Percentiles rank a stretch among this genome's conserved stretches.
Conservation (phyloP, 495 filamentous ascomycete species). For the Penicillium pancosmium region DNA sequence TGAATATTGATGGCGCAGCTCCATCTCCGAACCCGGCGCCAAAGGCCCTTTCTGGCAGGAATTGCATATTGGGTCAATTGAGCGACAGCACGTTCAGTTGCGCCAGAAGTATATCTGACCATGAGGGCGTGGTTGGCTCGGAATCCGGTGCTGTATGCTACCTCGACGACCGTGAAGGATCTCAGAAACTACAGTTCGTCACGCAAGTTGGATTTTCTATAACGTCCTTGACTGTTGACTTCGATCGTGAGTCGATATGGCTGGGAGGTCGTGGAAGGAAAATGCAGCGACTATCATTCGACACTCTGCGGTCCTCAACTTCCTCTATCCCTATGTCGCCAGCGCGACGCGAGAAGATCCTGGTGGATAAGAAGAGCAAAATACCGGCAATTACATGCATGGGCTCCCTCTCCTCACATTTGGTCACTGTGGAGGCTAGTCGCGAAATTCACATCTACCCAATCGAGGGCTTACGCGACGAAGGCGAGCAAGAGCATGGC, state of each 20-base stretch:
- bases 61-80: slow-evolving; percentile 58
- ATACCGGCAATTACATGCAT: slow-evolving; percentile 60
- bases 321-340: slow-evolving; percentile 31
- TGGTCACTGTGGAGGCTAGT: slow-evolving; percentile 76
- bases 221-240: slow-evolving; percentile 58
- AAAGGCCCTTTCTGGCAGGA: slow-evolving; percentile 61
- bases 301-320: slow-evolving; percentile 34
- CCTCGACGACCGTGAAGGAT: slow-evolving; percentile 74
- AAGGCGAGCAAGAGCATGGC: slow-evolving; percentile 34
- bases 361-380: slow-evolving; percentile 30
- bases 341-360: slow-evolving; percentile 21
- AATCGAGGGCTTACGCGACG: slow-evolving; percentile 32
- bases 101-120: slow-evolving; percentile 70
- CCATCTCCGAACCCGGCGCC: slow-evolving; percentile 50
- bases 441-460: slow-evolving; percentile 69
- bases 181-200: slow-evolving; percentile 59
- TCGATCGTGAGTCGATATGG: slow-evolving; percentile 52
- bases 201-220: slow-evolving; percentile 42
- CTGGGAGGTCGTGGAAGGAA: slow-evolving; percentile 55
- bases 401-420: slow-evolving; percentile 65
- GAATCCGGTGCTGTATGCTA: slow-evolving; percentile 52
- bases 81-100: slow-evolving; percentile 83
- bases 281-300: slow-evolving; percentile 43
- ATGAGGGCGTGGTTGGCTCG: slow-evolving; percentile 51
- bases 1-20: slow-evolving; percentile 40